phyloP scores from a whole-genome alignment of 2,329 filamentous ascomycete genomes.

The Corynespora cassiicola region DNA sequence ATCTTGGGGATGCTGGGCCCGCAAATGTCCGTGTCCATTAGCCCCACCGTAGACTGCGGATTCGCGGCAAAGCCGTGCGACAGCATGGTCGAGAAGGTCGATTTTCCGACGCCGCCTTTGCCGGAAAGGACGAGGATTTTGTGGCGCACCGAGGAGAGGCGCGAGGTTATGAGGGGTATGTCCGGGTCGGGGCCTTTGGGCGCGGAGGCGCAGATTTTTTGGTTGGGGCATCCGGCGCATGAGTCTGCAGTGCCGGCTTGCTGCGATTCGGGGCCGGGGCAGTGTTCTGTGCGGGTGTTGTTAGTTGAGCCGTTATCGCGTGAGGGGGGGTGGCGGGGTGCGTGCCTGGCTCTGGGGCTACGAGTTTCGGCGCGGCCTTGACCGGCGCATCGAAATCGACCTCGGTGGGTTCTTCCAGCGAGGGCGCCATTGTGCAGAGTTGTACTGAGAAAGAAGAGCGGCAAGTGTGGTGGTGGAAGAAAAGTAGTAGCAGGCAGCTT shows the following conservation, averaged over 20 bases:
- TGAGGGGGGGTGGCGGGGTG: conserved; percentile 43
- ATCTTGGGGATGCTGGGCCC: conserved; percentile 97
- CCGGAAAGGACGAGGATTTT: conserved; percentile 93
- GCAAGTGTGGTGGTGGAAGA: conserved; percentile 27
- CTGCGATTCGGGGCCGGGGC: conserved; percentile 85
- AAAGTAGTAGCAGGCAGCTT: conserved; percentile 27
- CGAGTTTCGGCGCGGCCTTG: conserved; percentile 80
- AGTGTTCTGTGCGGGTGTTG: conserved; percentile 70
- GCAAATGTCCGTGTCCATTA: conserved; percentile 99
- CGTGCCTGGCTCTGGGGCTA: conserved; percentile 84
- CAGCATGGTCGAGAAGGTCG: conserved; percentile 87
- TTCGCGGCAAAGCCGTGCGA: conserved; percentile 88
- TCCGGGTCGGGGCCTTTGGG: conserved; percentile 97
- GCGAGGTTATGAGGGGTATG: conserved; percentile 83
- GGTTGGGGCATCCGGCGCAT: conserved; percentile 94
- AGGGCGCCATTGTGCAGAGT: conserved; percentile 72
- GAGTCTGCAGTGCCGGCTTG: conserved; percentile 73
- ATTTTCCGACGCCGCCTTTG: conserved; percentile 97
- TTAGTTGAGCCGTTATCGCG: conserved; percentile 59
- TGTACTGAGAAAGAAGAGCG: conserved; percentile 16
- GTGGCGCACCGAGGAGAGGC: conserved; percentile 81
- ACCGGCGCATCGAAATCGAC: conserved; percentile 78
- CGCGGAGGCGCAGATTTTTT: conserved; percentile 90
- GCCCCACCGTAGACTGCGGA: conserved; percentile 78
- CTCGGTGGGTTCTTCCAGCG: conserved; percentile 72